phyloP scores from a whole-genome alignment of 352 stramenopile species.

The Pythium pyrilobum region DNA sequence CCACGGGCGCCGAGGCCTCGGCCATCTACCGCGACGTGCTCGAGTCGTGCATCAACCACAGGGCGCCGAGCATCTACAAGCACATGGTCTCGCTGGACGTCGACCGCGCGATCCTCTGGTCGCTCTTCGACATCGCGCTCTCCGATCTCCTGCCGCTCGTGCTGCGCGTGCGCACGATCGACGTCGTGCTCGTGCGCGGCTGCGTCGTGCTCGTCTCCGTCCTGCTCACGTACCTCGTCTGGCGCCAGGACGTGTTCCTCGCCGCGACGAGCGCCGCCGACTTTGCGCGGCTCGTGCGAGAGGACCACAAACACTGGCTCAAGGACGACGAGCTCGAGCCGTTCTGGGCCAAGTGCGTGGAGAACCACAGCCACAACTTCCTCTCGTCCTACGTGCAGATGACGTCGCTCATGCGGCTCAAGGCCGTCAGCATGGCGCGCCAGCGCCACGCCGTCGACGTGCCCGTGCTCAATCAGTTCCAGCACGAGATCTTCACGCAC shows the following conservation, averaged over 20 bases:
- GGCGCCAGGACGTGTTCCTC: conserved; percentile 29
- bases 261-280: conserved; percentile 16
- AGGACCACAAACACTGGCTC: conserved; percentile 29
- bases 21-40: conserved; percentile 40
- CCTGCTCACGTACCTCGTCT: conserved; percentile 34
- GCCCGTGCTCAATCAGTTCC: conserved; percentile 24
- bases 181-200: conserved; percentile 39
- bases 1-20: conserved; percentile 25
- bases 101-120: conserved; percentile 29
- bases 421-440: conserved; percentile 27
- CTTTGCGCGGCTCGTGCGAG: conserved; percentile 22
- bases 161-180: conserved; percentile 36
- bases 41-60: conserved; percentile 34
- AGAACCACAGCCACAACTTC: conserved; percentile 32
- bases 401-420: conserved; percentile 29
- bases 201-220: conserved; percentile 37
- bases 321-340: conserved; percentile 33
- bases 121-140: conserved; percentile 30
- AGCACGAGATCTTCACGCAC: conserved; percentile 31
- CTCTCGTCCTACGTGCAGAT: conserved; percentile 28
- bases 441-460: conserved; percentile 20
- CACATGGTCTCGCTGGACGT: conserved; percentile 31
- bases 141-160: conserved; percentile 29
- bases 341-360: conserved; percentile 38
- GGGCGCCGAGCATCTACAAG: conserved; percentile 29